Conservation (phyloP, 306 rosid genomes). For the Trifolium pratense region DNA sequence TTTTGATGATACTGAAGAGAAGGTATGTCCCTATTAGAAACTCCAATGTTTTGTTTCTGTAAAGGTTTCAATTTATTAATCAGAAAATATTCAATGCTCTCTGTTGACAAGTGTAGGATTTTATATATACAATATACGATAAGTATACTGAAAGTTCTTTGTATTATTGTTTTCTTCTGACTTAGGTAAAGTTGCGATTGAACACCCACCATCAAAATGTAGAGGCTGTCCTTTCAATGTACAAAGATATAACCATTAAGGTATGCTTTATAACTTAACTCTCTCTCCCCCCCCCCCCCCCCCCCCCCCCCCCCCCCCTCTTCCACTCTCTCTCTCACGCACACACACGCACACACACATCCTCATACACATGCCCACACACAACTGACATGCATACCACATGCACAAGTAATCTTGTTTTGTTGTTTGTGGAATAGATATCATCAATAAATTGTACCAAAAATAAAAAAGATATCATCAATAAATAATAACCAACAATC, state of each 20-base stretch:
- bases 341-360: background rate
- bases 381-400: background rate
- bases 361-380: background rate
- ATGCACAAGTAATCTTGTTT: slow-evolving; percentile 2
- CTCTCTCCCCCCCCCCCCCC: background rate
- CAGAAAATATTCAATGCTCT: slow-evolving; percentile 15
- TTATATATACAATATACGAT: background rate
- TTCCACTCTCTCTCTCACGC: too few species aligned
- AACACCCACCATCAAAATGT: slow-evolving; percentile 90
- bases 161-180: slow-evolving; percentile 33
- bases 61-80: slow-evolving; percentile 1
- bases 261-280: slow-evolving; percentile 46
- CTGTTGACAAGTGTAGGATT: slow-evolving; percentile 12
- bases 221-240: slow-evolving; percentile 85
- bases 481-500: background rate
- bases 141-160: slow-evolving; percentile 29
- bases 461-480: too few species aligned
- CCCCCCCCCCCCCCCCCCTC: too few species aligned
- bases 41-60: background rate
- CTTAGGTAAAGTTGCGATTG: slow-evolving; percentile 83
- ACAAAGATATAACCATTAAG: slow-evolving; percentile 65
- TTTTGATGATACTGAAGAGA: slow-evolving; percentile 92
- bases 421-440: background rate
- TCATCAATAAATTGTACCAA: too few species aligned
- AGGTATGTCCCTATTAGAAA: slow-evolving; percentile 48